Base-by-base conservation (phyloP, 352 stramenopile species). In the Phytophthora idaei region DNA sequence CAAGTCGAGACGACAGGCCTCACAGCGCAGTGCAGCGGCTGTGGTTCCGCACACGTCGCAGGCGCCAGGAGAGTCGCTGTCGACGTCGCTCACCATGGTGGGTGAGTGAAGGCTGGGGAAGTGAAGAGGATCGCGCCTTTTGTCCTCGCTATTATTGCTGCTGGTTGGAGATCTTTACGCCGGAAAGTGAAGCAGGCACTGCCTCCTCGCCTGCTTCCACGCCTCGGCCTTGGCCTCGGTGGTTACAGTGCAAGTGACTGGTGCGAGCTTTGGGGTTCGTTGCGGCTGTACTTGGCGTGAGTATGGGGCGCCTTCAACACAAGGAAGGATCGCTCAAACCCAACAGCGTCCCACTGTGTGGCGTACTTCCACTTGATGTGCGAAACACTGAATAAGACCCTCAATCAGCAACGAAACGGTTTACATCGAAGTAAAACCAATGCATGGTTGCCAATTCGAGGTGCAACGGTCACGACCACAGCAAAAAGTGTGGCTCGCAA, bases 41-140 rank as follows among this genome's bases (percentile, higher is more conserved):
- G 27, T 12, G 28, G 48, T 29, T 2, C 39, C 14, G 42, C 84
- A 92, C 49, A 89, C 80, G 36, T 90, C 80, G 50, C 84, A 92
- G 31, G 55, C 51, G 27, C 25, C 53, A 31, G 36, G 47, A 17
- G 46, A 66, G 41, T 66, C 46, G 45, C 32, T 65, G 37, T 57
- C 58, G 25, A 29, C 48, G 49, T 57, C 51, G 51, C 51, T 57
- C 50, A 61, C 47, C 57, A 67, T 69, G 45, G 49, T 15, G 32
- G 17, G n/a, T 14, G 53, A 17, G 42, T 47, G 51, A n/a, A 11
- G 37, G 34, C 25, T 44, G 32, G 36, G 14, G 21, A 27, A 31
- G 37, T 17, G 28, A 11, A 27, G 27, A 32, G 3, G 41, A n/a
- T 46, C 32, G 6, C 10, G 21, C 37, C 42, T 49, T 59, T 52